Evolutionary conservation across 1,139 yeast genomes (phyloP), one percentile per base, ranked within the genome.

Genomic region (Magnusiomyces sp.): DNA sequence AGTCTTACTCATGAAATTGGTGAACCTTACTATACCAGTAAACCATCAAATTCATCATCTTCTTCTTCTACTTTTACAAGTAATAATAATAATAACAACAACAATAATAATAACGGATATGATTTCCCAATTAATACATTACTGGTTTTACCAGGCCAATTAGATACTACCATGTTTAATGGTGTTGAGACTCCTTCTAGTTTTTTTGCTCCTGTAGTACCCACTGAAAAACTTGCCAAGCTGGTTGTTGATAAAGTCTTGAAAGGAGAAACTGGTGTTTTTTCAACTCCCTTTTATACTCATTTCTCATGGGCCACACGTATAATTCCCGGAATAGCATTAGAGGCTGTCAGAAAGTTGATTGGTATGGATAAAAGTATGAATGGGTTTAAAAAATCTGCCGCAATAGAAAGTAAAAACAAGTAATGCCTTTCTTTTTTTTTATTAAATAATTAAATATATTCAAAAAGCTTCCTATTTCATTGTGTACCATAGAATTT

Each of bases 91-190:
- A n/a, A n/a, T n/a, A n/a, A n/a, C n/a, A n/a, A n/a, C n/a, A n/a
- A n/a, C n/a, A n/a, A n/a, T n/a, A n/a, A 7, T 23, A 23, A 23
- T 7, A 23, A 23, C 7, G 7, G 29, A 23, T 19, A 23, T 31
- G 45, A 20, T 29, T 40, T 23, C 36, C 87, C 87, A 1, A 75
- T 89, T 19, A 80, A 81, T 58, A 82, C 95, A 0, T 68, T 88
- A 44, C 69, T 89, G 38, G 73, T 89, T 1, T 82, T 94, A 57
- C 92, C 95, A 0, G 96, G 96, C 0, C 95, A 89, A 61, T 64
- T 89, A 54, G 74, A 72, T 50, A 85, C 95, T 0, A 43, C 43
- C 9, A 75, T 89, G 86, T 89, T 89, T 62, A 70, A 68, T 23
- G 80, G 81, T 1, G 85, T 88, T 2, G 58, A 65, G 29, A 82